Evolutionary conservation across 202 grass and related monocot species (phyloP), one percentile per base, ranked within the genome.

Genomic region (Saccharum hybrid): DNA sequence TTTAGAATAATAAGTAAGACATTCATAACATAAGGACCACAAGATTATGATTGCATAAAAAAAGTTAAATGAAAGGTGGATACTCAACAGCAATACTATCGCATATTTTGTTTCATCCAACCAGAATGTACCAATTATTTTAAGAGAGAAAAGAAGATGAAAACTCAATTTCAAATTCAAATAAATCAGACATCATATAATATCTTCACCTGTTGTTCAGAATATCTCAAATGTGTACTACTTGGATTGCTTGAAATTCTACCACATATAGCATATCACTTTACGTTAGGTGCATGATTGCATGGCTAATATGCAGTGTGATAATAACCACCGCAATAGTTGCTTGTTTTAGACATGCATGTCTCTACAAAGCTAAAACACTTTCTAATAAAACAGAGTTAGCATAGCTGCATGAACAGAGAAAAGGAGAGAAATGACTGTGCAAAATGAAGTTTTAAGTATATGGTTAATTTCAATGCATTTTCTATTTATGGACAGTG

Each of bases 1-100:
- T 81, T 81, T 87, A 80, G 54, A 88, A 85, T 51, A 57, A 85
- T 85, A 90, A n/a, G n/a, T n/a, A n/a, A 83, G 48, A 33, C 3
- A 62, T 75, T 56, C 52, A 51, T 75, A 54, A 74, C 46, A 78
- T 5, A 84, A 74, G 49, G 19, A 68, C 22, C 59, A 65, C 1
- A 70, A 84, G 5, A 61, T 21, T 84, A 76, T 54, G 31, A 64
- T 34, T 37, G 40, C 42, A 87, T 69, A 76, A 63, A 71, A n/a
- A 74, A 87, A 34, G 6, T 78, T 63, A 33, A 40, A 37, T 87
- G 4, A 78, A 74, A 64, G 42, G 19, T 22, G 52, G 26, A 76
- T 51, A 38, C 26, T 48, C 18, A 33, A 76, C 2, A 26, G 3
- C 6, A 42, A 72, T 68, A 72, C n/a, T 72, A 57, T 33, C 40